Evolutionary conservation across 2,329 filamentous ascomycete species (phyloP).

Genomic region (Dendryphion nanum): DNA sequence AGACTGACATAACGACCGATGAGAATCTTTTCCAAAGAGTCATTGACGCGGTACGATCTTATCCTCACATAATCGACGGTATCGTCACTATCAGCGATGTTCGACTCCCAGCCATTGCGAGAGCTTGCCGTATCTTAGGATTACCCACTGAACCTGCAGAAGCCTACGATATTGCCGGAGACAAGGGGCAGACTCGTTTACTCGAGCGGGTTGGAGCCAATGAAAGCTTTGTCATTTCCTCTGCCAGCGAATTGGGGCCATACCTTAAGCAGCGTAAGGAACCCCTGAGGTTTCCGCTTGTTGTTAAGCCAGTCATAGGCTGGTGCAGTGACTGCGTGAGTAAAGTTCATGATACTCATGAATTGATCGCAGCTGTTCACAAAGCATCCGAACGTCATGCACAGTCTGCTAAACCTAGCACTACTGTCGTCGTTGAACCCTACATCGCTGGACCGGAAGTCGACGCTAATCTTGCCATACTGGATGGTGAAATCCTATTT

Average conservation of each 20-base stretch:
- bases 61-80: slow-evolving; percentile 31
- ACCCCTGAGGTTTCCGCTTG: slow-evolving; percentile 4
- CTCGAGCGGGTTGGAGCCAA: slow-evolving; percentile 15
- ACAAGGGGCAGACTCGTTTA: slow-evolving; percentile 23
- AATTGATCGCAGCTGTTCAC: slow-evolving; percentile 4
- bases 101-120: slow-evolving; percentile 25
- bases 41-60: slow-evolving; percentile 14
- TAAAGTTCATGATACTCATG: slow-evolving; percentile 2
- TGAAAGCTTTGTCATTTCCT: slow-evolving; percentile 6
- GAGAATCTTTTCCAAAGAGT: slow-evolving; percentile 10
- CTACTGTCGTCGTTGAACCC: slow-evolving; percentile 24
- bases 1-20: slow-evolving; percentile 33
- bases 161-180: slow-evolving; percentile 18
- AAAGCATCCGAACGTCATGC: slow-evolving; percentile 6
- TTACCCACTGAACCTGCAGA: slow-evolving; percentile 25
- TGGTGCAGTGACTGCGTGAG: slow-evolving; percentile 9
- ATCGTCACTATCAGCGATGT: slow-evolving; percentile 39
- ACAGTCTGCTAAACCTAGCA: slow-evolving; percentile 8
- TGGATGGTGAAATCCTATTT: slow-evolving; percentile 14
- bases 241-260: slow-evolving; percentile 1
- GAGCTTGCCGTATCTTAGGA: slow-evolving; percentile 32
- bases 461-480: slow-evolving; percentile 15
- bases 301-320: slow-evolving; percentile 9
- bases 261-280: slow-evolving; percentile 2
- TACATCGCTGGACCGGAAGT: slow-evolving; percentile 17